Percentiles rank a stretch among this genome's conserved stretches.
phyloP scores from a whole-genome alignment of 2,329 filamentous ascomycete genomes.

The Sporothrix luriei region DNA sequence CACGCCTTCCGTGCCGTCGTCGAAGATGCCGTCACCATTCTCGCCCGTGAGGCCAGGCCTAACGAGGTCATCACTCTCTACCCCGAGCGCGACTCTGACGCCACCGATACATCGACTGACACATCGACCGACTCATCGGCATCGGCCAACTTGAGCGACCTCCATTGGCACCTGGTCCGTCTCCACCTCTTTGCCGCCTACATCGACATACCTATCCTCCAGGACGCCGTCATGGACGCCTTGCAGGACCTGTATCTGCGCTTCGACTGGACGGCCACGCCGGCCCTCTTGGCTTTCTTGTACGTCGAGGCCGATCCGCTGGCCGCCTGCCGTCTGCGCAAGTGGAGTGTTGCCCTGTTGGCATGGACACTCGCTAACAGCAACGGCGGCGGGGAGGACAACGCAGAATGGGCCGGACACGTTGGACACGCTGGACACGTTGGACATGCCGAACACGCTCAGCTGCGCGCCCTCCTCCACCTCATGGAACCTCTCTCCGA shows the following conservation, averaged over 20 bases:
- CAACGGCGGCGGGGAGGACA: constrained; percentile 36
- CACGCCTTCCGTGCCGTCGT: constrained; percentile 49
- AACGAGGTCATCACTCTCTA: not conserved
- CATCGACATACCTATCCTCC: constrained; percentile 53
- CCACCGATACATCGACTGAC: not conserved
- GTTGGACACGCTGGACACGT: no score
- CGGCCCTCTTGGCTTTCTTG: constrained; percentile 54
- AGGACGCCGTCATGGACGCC: constrained; percentile 61
- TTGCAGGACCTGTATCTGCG: constrained; percentile 62
- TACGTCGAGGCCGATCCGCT: constrained; percentile 57
- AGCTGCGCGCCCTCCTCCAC: constrained; percentile 47
- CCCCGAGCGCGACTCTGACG: not conserved
- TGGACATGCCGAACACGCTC: no score
- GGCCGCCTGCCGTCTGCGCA: constrained; percentile 56
- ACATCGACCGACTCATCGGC: constrained; percentile 12
- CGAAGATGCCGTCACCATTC: constrained; percentile 45
- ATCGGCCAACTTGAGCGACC: constrained; percentile 41
- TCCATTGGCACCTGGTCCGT: constrained; percentile 60
- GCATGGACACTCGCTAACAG: constrained; percentile 54
- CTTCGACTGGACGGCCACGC: constrained; percentile 61
- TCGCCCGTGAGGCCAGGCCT: constrained; percentile 35
- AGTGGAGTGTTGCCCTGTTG: constrained; percentile 63
- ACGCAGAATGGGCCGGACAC: constrained; percentile 15
- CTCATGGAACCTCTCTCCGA: constrained; percentile 50
- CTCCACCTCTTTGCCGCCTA: constrained; percentile 61